These are phyloP conservation scores for Curvularia eragrostidis DNA, from an alignment of 2,329 filamentous ascomycete species.

Conservation along the genomic window DNA sequence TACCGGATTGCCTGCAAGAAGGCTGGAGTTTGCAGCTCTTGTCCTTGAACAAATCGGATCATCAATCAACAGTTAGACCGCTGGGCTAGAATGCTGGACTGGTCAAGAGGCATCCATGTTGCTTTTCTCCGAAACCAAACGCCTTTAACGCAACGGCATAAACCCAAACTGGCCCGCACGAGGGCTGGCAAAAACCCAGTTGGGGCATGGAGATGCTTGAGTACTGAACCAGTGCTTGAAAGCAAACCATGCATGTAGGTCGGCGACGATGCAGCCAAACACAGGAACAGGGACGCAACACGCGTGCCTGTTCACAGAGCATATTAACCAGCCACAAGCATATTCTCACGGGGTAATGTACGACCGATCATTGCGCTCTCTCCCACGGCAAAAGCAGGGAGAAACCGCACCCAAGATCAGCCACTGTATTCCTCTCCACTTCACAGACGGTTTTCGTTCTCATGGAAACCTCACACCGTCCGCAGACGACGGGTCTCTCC, in stretches of 20 bases:
- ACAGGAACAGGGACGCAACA: neutral
- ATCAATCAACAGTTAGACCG: neutral
- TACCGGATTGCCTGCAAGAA: neutral
- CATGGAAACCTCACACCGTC: constrained; percentile 56
- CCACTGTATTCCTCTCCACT: constrained; percentile 59
- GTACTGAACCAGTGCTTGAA: neutral
- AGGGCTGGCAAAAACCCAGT: neutral
- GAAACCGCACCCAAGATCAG: constrained; percentile 67
- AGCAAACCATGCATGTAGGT: neutral
- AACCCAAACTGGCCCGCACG: neutral
- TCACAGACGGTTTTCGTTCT: constrained; percentile 65
- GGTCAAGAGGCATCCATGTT: neutral
- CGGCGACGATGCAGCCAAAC: neutral
- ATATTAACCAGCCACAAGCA: neutral
- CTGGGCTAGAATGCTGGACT: neutral
- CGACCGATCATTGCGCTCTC: constrained; percentile 67
- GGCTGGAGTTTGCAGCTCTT: neutral
- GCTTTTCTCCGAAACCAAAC: neutral
- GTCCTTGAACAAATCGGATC: neutral
- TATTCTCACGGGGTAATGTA: constrained; percentile 49
- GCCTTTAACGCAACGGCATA: neutral
- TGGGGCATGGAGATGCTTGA: neutral
- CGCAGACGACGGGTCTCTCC: constrained; percentile 52
- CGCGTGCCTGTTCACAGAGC: neutral
- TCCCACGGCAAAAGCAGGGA: constrained; percentile 56